These are phyloP conservation scores for Hygrophila difformis DNA, from an alignment of 257 asterid species.

Conservation along the genomic window DNA sequence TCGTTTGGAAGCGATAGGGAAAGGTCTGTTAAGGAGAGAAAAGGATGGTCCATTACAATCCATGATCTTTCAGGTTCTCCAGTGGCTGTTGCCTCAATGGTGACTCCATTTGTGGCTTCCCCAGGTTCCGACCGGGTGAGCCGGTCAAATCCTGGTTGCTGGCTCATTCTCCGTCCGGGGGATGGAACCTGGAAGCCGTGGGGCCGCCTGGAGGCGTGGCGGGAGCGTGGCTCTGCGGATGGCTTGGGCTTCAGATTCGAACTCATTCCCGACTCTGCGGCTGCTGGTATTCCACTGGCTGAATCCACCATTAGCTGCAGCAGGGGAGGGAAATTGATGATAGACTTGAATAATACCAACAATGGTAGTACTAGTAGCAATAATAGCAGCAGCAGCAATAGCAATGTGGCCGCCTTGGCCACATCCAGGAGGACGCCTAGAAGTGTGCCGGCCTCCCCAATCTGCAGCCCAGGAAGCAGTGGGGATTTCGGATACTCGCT, in stretches of 20 bases:
- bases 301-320: conserved; percentile 61
- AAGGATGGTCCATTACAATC: conserved; percentile 92
- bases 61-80: conserved; percentile 95
- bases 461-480: conserved; percentile 68
- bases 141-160: conserved; percentile 85
- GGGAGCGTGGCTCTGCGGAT: conserved; percentile 68
- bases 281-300: conserved; percentile 43
- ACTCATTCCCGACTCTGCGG: conserved; percentile 69
- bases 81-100: conserved; percentile 87
- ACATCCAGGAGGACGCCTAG: conserved; percentile 25
- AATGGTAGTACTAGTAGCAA: conserved; percentile 5
- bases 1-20: conserved; percentile 88
- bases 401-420: neutral
- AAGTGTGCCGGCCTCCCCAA: conserved; percentile 46
- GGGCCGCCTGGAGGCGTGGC: conserved; percentile 99
- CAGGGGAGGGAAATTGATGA: conserved; percentile 67
- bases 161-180: conserved; percentile 85
- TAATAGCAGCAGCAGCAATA: no score
- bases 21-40: conserved; percentile 72
- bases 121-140: conserved; percentile 91
- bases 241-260: conserved; percentile 74
- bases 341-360: conserved; percentile 38
- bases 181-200: conserved; percentile 93
- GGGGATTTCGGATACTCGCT: conserved; percentile 79
- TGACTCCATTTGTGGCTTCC: conserved; percentile 85